Base-by-base conservation (phyloP, 352 stramenopile species). In the Phytophthora pluvialis region DNA sequence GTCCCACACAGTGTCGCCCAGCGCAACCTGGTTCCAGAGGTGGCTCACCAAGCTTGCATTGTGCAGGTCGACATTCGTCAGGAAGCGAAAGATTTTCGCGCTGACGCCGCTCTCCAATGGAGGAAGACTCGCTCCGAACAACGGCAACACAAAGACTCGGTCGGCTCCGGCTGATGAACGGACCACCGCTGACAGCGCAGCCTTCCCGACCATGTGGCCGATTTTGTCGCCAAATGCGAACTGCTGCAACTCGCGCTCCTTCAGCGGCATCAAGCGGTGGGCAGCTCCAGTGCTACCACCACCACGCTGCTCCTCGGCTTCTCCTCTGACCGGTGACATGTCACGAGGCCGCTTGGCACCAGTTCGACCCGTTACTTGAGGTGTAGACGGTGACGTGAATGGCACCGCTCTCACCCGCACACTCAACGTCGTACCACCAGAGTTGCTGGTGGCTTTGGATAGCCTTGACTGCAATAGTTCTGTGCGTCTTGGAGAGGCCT, bases 21-120 rank as follows among this genome's bases (percentile, higher is more conserved):
- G 75, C 12, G 88, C 74, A 59, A 96, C 72, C 29, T 90, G 77
- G 45, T 81, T 96, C 88, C 88, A 96, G 16, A 96, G 64, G 26
- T 78, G 85, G 60, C 74, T 93, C 59, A 96, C 86, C n/a, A 96
- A 75, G 36, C 84, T 94, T 8, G 85, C 84, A 57, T 94, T 94
- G 68, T 96, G 90, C 40, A 96, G 44, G 28, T 94, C 88, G 0
- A 77, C 73, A 43, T 91, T 91, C 5, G 79, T 85, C 45, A 96
- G 79, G 49, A 80, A 94, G 29, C 77, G 63, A 60, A 91, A 88
- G 54, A 96, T 92, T 18, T 64, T 44, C 0, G 83, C 74, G 29
- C 78, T 89, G 40, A 92, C 77, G 10, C 71, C 70, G 47, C 60
- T 83, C 42, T 90, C 80, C 52, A 96, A 59, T 0, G 88, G 88